phyloP scores from a whole-genome alignment of 2,329 filamentous ascomycete species.

The Seiridium unicorne region DNA sequence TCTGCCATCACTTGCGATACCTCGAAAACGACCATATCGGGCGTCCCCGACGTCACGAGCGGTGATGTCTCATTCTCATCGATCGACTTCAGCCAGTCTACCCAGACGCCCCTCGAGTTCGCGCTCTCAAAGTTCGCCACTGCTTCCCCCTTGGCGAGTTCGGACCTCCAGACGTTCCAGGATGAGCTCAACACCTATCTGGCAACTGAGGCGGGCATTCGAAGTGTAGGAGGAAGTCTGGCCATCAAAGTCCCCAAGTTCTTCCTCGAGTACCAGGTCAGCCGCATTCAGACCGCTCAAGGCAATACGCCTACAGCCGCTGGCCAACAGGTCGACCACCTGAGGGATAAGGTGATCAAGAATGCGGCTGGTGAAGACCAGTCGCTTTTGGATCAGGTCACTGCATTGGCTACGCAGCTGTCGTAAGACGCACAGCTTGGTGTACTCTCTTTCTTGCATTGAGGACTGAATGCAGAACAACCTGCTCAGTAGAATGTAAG shows the following conservation, averaged over 20 bases:
- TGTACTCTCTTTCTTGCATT: no score
- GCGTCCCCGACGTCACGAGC: constrained; percentile 56
- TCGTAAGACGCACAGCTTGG: not conserved
- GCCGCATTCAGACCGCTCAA: constrained; percentile 58
- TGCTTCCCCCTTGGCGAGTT: constrained; percentile 42
- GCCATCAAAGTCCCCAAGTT: constrained; percentile 63
- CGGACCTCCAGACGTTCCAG: constrained; percentile 51
- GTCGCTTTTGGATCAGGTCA: constrained; percentile 51
- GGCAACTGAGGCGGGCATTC: constrained; percentile 58
- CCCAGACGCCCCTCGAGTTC: constrained; percentile 49
- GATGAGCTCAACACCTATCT: constrained; percentile 54
- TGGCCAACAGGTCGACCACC: constrained; percentile 53
- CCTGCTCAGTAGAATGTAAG: no score
- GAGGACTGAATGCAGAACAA: no score
- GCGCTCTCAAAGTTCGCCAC: constrained; percentile 54
- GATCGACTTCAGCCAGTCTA: constrained; percentile 54
- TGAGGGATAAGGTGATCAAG: constrained; percentile 55
- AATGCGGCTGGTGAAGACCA: constrained; percentile 50
- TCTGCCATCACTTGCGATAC: constrained; percentile 47
- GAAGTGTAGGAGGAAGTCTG: constrained; percentile 50
- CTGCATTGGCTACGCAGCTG: constrained; percentile 10
- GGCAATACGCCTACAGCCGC: constrained; percentile 51
- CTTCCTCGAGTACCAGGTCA: constrained; percentile 59
- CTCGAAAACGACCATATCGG: constrained; percentile 44
- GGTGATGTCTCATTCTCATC: constrained; percentile 48